Conservation (phyloP, 129 eudicot genomes). For the Scalesia atractyloides region DNA sequence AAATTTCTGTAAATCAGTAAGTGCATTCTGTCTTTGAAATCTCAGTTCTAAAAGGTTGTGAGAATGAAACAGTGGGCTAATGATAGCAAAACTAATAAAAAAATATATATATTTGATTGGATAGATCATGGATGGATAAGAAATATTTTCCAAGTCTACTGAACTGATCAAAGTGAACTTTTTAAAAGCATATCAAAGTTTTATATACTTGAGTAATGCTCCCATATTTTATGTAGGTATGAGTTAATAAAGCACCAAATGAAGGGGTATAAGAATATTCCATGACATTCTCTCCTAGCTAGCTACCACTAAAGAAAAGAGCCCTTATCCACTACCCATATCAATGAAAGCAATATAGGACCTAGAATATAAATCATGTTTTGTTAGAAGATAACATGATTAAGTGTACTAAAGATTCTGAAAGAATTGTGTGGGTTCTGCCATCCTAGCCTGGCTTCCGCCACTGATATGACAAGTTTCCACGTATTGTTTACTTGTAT, state of each 20-base stretch:
- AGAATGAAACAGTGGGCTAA: slow-evolving; percentile 27
- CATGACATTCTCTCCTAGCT: not conserved
- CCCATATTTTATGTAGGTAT: not conserved
- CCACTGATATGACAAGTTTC: not conserved
- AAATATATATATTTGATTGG: slow-evolving; percentile 1
- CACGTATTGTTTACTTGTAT: not conserved
- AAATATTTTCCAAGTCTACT: not conserved
- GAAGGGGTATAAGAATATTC: not conserved
- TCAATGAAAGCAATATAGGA: not conserved
- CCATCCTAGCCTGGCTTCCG: not conserved
- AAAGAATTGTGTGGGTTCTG: not conserved
- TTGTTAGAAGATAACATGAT: not conserved
- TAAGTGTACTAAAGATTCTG: not conserved
- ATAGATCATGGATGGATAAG: too few species aligned
- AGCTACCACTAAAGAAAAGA: not conserved
- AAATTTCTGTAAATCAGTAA: not conserved
- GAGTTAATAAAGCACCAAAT: not conserved
- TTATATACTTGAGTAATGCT: not conserved
- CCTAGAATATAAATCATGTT: not conserved
- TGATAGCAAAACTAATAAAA: slow-evolving; percentile 17
- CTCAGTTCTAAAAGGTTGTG: slow-evolving; percentile 5
- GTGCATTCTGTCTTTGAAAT: not conserved
- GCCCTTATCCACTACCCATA: not conserved
- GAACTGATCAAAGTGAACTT: not conserved
- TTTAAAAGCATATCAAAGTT: too few species aligned